These are phyloP conservation scores for Sporisorium reilianum DNA, from an alignment of 1,284 basidiomycete species.

Conservation along the genomic window DNA sequence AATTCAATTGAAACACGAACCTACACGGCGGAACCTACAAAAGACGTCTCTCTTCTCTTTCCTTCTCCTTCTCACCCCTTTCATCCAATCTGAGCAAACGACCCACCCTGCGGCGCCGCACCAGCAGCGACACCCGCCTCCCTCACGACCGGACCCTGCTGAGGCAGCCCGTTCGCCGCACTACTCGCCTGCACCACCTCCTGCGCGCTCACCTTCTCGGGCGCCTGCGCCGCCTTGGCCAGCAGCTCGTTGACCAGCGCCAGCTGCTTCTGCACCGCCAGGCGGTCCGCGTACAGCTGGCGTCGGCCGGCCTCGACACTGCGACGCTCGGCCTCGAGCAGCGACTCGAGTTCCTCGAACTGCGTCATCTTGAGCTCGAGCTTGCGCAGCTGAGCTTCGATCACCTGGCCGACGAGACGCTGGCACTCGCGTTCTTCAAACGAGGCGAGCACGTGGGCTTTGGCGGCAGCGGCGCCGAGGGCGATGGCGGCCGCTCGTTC, in stretches of 20 bases:
- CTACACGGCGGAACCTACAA: neutral
- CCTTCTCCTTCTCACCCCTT: neutral
- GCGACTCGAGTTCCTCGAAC: slow-evolving; percentile 65
- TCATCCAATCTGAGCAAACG: slow-evolving; percentile 48
- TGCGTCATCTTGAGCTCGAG: slow-evolving; percentile 75
- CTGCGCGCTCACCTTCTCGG: slow-evolving; percentile 48
- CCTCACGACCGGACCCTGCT: slow-evolving; percentile 64
- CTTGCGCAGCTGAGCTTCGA: slow-evolving; percentile 91
- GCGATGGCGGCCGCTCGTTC: slow-evolving; percentile 66
- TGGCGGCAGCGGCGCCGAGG: slow-evolving; percentile 87
- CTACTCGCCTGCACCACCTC: slow-evolving; percentile 53
- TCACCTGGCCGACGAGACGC: slow-evolving; percentile 82
- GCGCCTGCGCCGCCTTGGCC: slow-evolving; percentile 56
- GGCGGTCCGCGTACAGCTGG: slow-evolving; percentile 64
- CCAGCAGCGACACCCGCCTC: slow-evolving; percentile 27
- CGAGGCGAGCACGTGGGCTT: slow-evolving; percentile 83
- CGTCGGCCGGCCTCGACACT: slow-evolving; percentile 59
- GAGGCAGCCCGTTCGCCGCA: slow-evolving; percentile 57
- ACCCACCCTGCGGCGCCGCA: slow-evolving; percentile 22
- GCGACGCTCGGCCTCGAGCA: slow-evolving; percentile 65
- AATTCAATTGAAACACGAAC: neutral
- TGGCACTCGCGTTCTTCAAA: slow-evolving; percentile 87
- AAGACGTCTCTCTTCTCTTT: too few species aligned
- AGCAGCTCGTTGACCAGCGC: slow-evolving; percentile 64
- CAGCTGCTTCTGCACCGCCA: slow-evolving; percentile 65